Evolutionary conservation across 1,139 yeast species (phyloP).

Genomic region (Geotrichum cucujoidarum): DNA sequence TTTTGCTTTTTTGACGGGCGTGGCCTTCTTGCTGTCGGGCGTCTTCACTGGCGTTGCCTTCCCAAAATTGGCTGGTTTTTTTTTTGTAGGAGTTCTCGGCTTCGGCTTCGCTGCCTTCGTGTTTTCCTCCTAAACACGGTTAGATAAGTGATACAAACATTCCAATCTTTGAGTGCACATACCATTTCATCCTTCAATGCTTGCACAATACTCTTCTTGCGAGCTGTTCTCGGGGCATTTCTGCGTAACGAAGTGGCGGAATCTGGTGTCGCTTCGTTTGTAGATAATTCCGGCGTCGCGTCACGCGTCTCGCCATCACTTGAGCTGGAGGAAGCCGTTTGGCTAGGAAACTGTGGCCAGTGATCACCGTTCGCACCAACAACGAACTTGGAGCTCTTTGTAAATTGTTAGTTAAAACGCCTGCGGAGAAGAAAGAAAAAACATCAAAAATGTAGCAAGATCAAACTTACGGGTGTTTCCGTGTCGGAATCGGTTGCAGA

Average conservation of each 20-base stretch:
- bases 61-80: background rate
- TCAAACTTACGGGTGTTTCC: slow-evolving; percentile 2
- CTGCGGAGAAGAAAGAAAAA: background rate
- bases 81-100: slow-evolving; percentile 2
- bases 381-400: no score
- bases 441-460: background rate
- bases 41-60: background rate
- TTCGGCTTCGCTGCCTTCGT: slow-evolving; percentile 1
- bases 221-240: slow-evolving; percentile 9
- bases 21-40: no score
- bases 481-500: background rate
- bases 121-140: no score
- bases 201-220: slow-evolving; percentile 12
- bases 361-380: no score
- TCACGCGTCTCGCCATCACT: background rate
- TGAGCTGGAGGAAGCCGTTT: slow-evolving; percentile 1
- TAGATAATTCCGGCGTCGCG: no score
- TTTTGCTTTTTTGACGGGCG: no score
- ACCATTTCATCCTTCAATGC: slow-evolving; percentile 12
- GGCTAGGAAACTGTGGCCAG: slow-evolving; percentile 5
- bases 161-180: no score
- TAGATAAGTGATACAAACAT: no score
- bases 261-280: background rate
- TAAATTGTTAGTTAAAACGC: no score
- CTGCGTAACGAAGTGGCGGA: slow-evolving; percentile 1